Base-by-base conservation (phyloP, 352 stramenopile species). In the Phytophthora fragariae region DNA sequence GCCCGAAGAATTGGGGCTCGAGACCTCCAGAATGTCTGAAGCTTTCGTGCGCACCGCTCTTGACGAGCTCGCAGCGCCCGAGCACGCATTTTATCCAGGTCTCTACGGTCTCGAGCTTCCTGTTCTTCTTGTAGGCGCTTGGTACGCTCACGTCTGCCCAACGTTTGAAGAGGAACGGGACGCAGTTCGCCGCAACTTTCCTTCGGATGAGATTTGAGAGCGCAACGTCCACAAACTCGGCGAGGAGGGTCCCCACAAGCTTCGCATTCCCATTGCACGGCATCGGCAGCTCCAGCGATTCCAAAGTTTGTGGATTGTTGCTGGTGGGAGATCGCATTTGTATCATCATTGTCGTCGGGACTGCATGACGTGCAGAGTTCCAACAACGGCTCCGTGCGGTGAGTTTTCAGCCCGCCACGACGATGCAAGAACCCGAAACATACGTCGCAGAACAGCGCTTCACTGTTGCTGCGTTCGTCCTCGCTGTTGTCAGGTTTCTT, bases 381-480 rank as follows among this genome's bases (percentile, higher is more conserved):
- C 4, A 91, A 53, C 49, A 92, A 44, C 12, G 71, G 53, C 9
- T 72, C 58, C 0, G 75, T 82, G 10, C 75, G 77, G 57, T 93
- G 86, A 0, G 62, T 53, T 62, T 84, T 76, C 9, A 92, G 56
- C 2, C 65, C 72, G 14, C 86, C 86, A 8, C 78, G 81, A 10
- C 61, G 79, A 56, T 93, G 86, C 17, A 76, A 57, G 54, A 85
- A 93, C 0, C 66, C 77, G 67, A 90, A 93, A 53, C 84, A 93
- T 11, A 88, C 81, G 37, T 92, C 86, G 61, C 86, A 93, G 60
- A 85, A 92, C 9, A 88, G 69, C 9, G 63, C 56, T 15, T 90
- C 77, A 29, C 54, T 77, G 39, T 62, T 57, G 21, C 27, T 68
- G n/a, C 11, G 14, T 21, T 68, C 52, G 6, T 64, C 19, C 15